Evolutionary conservation across 805 yeast species (phyloP), one percentile per base, ranked within the genome.

Genomic region (Yarrowia bubula): DNA sequence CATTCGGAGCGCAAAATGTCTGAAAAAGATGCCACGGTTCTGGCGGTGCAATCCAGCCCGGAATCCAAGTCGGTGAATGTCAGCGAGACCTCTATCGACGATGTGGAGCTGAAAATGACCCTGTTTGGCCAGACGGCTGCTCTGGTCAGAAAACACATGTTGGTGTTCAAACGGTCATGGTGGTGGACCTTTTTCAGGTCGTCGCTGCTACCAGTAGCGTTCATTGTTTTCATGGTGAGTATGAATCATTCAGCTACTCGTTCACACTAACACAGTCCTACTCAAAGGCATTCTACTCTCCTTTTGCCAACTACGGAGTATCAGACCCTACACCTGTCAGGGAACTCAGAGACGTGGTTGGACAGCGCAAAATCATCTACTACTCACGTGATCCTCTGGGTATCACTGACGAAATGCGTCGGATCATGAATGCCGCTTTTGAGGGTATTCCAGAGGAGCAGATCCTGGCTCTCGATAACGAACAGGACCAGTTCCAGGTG

Each of bases 171-270:
- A n/a, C 28, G 76, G 39, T 63, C 70, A 13, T 74, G 75, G 75
- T 70, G 69, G 66, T 72, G 73, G 73, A 74, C 75, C 9, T 33
- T 72, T 14, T 71, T 75, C 66, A 67, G 78, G 55, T 70, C 76
- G 0, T 68, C 72, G 32, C 44, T 73, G 5, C 65, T 75, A 13
- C 78, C 78, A 1, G 67, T 75, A 9, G 75, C 73, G 8, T 74
- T 69, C 47, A 70, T 74, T 58, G 68, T 74, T 64, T 72, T 75
- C 37, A 69, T 75, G 74, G 75, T 73, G 62, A 47, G 73, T 66
- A 46, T 31, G 38, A 35, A 11, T 4, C 2, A 11, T 4, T 3
- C 38, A 35, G 38, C 28, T 22, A n/a, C n/a, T n/a, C 4, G 28
- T 3, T 22, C 28, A 22, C 28, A 22, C 55, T 51, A 48, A 63